A percentile compares a stretch with the other conserved stretches of the same genome.
Evolutionary conservation across 2,329 filamentous ascomycete genomes (phyloP).

Genomic region (Leptodontidium sp.): DNA sequence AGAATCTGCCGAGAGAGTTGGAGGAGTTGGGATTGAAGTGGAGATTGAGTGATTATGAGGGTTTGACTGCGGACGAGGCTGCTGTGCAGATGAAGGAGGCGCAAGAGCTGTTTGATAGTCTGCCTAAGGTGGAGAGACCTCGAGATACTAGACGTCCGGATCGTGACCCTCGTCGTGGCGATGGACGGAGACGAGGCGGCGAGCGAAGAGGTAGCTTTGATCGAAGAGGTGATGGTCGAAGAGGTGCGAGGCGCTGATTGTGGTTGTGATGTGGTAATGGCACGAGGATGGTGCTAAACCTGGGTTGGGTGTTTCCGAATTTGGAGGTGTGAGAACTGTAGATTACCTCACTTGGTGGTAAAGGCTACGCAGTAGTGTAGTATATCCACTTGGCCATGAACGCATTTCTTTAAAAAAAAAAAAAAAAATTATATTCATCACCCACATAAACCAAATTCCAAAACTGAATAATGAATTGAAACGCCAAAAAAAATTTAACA

Average conservation of each 20-base stretch:
- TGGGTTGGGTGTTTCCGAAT: slow-evolving; percentile 2
- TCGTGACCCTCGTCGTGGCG: slow-evolving; percentile 1
- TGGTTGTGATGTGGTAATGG: background rate
- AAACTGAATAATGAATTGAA: background rate
- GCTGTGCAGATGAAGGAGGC: background rate
- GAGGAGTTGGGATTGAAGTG: slow-evolving; percentile 12
- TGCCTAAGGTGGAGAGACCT: slow-evolving; percentile 7
- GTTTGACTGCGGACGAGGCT: slow-evolving; percentile 7
- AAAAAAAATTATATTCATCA: background rate
- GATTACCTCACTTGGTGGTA: background rate
- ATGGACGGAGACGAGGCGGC: background rate
- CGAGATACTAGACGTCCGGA: slow-evolving; percentile 7
- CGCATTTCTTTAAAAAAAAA: background rate
- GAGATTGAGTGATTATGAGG: slow-evolving; percentile 14
- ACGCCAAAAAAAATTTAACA: no score
- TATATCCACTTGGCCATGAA: background rate
- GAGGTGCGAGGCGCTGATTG: slow-evolving; percentile 7
- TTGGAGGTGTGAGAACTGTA: background rate
- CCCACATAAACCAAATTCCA: background rate
- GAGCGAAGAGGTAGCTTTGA: background rate
- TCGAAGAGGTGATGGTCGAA: slow-evolving; percentile 2
- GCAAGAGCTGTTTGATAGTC: slow-evolving; percentile 4
- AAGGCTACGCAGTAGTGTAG: slow-evolving; percentile 1
- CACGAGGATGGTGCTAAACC: background rate
- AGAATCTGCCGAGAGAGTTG: slow-evolving; percentile 4